Evolutionary conservation across 2,329 filamentous ascomycete genomes (phyloP).

Genomic region (Sarocladiaceae sp.): DNA sequence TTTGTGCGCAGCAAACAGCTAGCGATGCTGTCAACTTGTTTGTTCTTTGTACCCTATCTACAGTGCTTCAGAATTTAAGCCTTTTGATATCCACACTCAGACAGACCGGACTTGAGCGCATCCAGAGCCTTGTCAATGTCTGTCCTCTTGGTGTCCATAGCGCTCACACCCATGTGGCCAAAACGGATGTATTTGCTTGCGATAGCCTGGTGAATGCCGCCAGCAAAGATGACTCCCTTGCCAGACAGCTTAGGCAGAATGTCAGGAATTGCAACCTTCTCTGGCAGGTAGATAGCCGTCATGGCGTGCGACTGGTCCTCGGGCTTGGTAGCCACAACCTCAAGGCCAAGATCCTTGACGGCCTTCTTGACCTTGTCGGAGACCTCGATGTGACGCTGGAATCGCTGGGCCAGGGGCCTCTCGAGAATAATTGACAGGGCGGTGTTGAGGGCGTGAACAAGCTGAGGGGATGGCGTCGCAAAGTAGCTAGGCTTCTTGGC

Average conservation of each 20-base stretch:
- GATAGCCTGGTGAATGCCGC: constrained; percentile 94
- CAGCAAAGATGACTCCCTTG: constrained; percentile 90
- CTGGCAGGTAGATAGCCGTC: constrained; percentile 95
- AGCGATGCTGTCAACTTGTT: neutral
- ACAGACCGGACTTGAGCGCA: constrained; percentile 69
- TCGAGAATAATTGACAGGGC: constrained; percentile 80
- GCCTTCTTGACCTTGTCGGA: constrained; percentile 86
- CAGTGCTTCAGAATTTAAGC: constrained; percentile 14
- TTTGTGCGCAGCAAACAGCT: too few species aligned
- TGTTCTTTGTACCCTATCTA: neutral
- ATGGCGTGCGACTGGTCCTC: constrained; percentile 95
- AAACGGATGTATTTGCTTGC: constrained; percentile 91
- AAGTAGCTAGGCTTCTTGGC: constrained; percentile 97
- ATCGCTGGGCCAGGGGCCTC: constrained; percentile 76
- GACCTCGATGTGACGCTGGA: constrained; percentile 72
- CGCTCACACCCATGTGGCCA: constrained; percentile 95
- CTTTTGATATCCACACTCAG: constrained; percentile 66
- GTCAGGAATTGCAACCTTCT: constrained; percentile 74
- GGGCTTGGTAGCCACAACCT: constrained; percentile 78
- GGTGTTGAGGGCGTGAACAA: constrained; percentile 89
- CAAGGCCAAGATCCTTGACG: constrained; percentile 74
- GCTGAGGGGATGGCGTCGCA: constrained; percentile 90
- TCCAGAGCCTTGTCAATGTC: constrained; percentile 83
- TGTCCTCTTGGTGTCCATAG: constrained; percentile 68
- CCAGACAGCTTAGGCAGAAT: constrained; percentile 79